phyloP scores from a whole-genome alignment of 768 basidiomycete genomes.

The Hypsizygus marmoreus region DNA sequence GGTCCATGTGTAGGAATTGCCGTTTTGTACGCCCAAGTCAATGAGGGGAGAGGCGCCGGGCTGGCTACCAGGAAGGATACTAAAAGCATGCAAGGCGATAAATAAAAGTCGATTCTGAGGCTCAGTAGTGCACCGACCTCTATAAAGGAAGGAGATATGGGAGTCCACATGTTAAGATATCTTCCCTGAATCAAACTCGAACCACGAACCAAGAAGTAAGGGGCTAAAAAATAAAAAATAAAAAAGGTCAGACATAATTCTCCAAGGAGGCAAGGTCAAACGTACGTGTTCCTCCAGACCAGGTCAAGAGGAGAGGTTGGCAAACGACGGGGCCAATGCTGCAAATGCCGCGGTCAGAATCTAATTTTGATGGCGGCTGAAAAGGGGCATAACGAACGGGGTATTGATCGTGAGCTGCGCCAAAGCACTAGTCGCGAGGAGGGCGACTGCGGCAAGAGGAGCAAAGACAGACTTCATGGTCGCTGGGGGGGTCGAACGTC shows the following conservation, averaged over 20 bases:
- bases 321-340: slow-evolving; percentile 57
- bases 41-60: slow-evolving; percentile 47
- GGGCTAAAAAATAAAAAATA: slow-evolving; percentile 39
- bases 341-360: slow-evolving; percentile 11
- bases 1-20: slow-evolving; percentile 53
- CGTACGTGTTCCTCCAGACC: slow-evolving; percentile 60
- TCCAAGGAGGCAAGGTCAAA: slow-evolving; percentile 6
- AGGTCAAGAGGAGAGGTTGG: slow-evolving; percentile 54
- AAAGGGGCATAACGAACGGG: slow-evolving; percentile 51
- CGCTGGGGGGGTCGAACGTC: slow-evolving; percentile 25
- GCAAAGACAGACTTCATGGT: slow-evolving; percentile 53
- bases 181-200: too few species aligned
- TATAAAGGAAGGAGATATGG: slow-evolving; percentile 29
- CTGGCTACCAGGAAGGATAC: slow-evolving; percentile 54
- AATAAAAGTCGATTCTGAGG: background rate
- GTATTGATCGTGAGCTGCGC: slow-evolving; percentile 62
- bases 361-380: background rate
- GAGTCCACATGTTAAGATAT: too few species aligned
- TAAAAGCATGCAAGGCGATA: slow-evolving; percentile 22
- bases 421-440: slow-evolving; percentile 41
- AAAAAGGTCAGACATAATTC: slow-evolving; percentile 11
- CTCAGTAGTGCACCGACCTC: slow-evolving; percentile 32
- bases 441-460: slow-evolving; percentile 38
- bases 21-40: slow-evolving; percentile 41
- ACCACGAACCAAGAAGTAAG: slow-evolving; percentile 64